phyloP scores from a whole-genome alignment of 2,329 filamentous ascomycete genomes.

The Geoglossum cookeanum region DNA sequence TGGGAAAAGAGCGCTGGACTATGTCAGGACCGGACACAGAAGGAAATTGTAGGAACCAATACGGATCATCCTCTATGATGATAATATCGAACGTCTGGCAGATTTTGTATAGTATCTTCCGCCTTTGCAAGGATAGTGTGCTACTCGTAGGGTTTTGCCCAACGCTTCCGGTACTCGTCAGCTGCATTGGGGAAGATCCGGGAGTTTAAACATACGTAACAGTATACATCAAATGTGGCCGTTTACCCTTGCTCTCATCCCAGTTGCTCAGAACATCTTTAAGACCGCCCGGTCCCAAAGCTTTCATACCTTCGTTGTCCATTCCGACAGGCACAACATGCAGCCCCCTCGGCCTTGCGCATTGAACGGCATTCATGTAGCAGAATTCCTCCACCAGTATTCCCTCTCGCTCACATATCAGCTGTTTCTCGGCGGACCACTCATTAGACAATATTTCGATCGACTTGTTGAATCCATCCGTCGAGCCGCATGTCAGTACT shows the following conservation, averaged over 20 bases:
- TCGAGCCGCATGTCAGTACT: constrained; percentile 61
- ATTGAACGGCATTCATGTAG: constrained; percentile 58
- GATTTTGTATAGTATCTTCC: constrained; percentile 60
- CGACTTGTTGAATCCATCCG: constrained; percentile 67
- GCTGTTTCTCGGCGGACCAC: constrained; percentile 52
- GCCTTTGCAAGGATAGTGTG: constrained; percentile 51
- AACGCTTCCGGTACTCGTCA: constrained; percentile 23
- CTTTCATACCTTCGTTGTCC: constrained; percentile 64
- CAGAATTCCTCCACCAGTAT: constrained; percentile 53
- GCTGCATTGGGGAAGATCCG: background rate
- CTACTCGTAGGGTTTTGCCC: constrained; percentile 79
- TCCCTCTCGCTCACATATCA: constrained; percentile 45
- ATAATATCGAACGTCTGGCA: constrained; percentile 74
- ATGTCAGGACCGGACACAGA: constrained; percentile 35
- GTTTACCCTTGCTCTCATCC: constrained; percentile 53
- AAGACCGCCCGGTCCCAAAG: constrained; percentile 51
- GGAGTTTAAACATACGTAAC: constrained; percentile 46
- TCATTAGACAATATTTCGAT: constrained; percentile 57
- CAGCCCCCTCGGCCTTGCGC: constrained; percentile 46
- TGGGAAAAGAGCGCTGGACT: constrained; percentile 17
- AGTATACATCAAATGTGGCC: constrained; percentile 75
- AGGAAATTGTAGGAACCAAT: constrained; percentile 86
- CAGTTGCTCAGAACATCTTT: constrained; percentile 65
- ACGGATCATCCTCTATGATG: constrained; percentile 87
- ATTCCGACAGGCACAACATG: constrained; percentile 56